Evolutionary conservation across 345 rosid genomes (phyloP), one percentile per base, ranked within the genome.

Genomic region (Cardiospermum halicacabum): DNA sequence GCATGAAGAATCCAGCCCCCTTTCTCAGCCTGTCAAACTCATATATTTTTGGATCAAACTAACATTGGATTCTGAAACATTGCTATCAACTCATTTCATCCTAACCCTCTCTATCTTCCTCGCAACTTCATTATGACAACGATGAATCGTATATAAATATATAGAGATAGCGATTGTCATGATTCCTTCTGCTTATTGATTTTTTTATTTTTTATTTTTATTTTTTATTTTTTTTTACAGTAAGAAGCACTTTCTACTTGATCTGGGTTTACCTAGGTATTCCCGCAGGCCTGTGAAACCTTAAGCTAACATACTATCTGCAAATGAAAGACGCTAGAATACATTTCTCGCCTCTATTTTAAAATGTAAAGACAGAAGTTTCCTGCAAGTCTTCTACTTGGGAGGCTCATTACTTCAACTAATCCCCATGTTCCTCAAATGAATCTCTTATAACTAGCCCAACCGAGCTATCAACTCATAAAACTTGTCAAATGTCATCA

Each of bases 51-150:
- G 31, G 64, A 53, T 47, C 37, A 27, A 57, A 18, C 4, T 34
- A 58, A 58, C 73, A 64, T 50, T 45, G 62, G 69, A 68, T 62
- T 64, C 58, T 36, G 43, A 63, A 62, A 48, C 34, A 56, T 50
- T 31, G 36, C 15, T 25, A 60, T 63, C 34, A 60, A 30, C 72
- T 55, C 60, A 62, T 32, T 36, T 31, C 6, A 18, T 24, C 61
- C 40, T 30, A 12, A 13, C 36, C 36, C 58, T 18, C 30, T 13
- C 45, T 11, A 11, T 62, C 62, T 7, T 10, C 56, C 62, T 60
- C 68, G 49, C 42, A 53, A 56, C 11, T 51, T 56, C 53, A 67
- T 45, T n/a, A 16, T 62, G 64, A 39, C 59, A 42, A 31, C 32
- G 45, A 28, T 50, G 22, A 30, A n/a, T 43, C 21, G 24, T 34